Base-by-base conservation (phyloP, 2,329 filamentous ascomycete genomes). In the Aspergillus brasiliensis region DNA sequence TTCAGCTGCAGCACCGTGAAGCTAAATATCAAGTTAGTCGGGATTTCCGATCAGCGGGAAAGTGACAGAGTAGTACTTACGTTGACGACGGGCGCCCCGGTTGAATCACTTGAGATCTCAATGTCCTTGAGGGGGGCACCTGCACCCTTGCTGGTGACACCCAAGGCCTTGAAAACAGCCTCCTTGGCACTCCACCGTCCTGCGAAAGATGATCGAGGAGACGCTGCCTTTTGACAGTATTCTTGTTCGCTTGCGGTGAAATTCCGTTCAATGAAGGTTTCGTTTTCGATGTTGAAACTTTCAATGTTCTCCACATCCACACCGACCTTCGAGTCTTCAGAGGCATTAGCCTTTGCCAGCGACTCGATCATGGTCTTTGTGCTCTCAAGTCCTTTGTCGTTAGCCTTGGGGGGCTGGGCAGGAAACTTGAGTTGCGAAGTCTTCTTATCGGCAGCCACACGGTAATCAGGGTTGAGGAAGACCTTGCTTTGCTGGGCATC, bases 141-240 rank as follows among this genome's bases (percentile, higher is more conserved):
- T 8, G 90, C 93, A 62, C 95, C 95, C 79, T 91, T 88, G 78
- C 93, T 90, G 68, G 85, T 81, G 11, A 98, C 93, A 67, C 93
- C 92, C 13, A 99, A 83, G 38, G 91, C 92, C 86, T 99, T 99
- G 85, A 99, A 99, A 0, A 99, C 93, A 27, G 95, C 95, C 57
- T 99, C 95, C 82, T 99, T 99, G 37, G 95, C 95, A 71, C 90
- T 94, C 95, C 95, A 99, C 68, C 92, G 88, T 52, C 95, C 95
- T 5, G 94, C 92, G 78, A 97, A 99, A 54, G 92, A 96, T 66
- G 93, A 91, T 73, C 92, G 91, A 1, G 92, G 91, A 73, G 86
- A 89, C 5, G 92, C 81, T 15, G 91, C 89, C 72, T 89, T 87
- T 65, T 84, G 84, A 82, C 96, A 99, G 82, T 99, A 98, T 28